A percentile compares a stretch with the other conserved stretches of the same genome.
Evolutionary conservation across 1,284 basidiomycete species (phyloP).

Genomic region (Sphagnurus paluster): DNA sequence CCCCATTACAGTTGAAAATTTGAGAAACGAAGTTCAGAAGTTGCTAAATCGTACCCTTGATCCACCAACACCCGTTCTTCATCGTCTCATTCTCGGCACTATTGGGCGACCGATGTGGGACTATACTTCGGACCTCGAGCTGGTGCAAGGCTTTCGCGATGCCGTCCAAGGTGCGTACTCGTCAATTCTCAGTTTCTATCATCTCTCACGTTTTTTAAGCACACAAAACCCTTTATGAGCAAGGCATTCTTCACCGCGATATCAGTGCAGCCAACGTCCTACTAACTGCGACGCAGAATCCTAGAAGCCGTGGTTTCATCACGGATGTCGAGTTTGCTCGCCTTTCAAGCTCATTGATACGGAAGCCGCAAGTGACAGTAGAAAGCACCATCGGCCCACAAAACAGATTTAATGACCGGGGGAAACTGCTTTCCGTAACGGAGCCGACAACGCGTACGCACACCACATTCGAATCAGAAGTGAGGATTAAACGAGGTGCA

Average conservation of each 20-base stretch:
- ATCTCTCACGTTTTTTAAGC: slow-evolving; percentile 4
- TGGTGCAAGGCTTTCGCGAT: slow-evolving; percentile 11
- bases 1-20: neutral
- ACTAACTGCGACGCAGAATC: neutral
- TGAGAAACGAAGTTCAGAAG: slow-evolving; percentile 1
- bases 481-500: neutral
- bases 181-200: slow-evolving; percentile 1
- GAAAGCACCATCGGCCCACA: neutral
- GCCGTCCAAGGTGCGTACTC: slow-evolving; percentile 7
- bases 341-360: neutral
- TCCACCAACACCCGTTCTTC: slow-evolving; percentile 2
- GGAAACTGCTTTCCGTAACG: neutral
- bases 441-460: neutral
- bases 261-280: slow-evolving; percentile 17
- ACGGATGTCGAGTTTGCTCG: slow-evolving; percentile 16
- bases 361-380: slow-evolving; percentile 3
- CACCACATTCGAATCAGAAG: neutral
- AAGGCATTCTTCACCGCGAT: slow-evolving; percentile 17
- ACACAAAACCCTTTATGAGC: slow-evolving; percentile 9
- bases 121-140: slow-evolving; percentile 10
- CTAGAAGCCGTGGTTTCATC: slow-evolving; percentile 13
- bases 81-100: slow-evolving; percentile 13
- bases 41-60: neutral
- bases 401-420: neutral
- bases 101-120: slow-evolving; percentile 15